Evolutionary conservation across 192 early-diverging fungal genomes (phyloP).

Genomic region (Bifiguratus adelaidae): DNA sequence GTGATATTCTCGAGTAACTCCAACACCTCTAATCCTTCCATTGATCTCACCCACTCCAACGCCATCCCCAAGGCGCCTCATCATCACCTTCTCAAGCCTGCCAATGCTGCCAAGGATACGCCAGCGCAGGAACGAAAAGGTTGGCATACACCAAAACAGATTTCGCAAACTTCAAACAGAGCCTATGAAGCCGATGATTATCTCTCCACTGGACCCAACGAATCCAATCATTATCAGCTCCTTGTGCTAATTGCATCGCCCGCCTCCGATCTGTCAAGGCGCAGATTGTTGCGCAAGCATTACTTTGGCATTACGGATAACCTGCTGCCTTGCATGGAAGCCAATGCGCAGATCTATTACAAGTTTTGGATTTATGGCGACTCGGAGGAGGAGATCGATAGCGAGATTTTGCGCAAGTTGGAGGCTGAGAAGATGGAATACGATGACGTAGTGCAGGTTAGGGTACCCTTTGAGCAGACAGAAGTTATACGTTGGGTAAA

Average conservation of each 20-base stretch:
- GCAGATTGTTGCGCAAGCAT: constrained; percentile 33
- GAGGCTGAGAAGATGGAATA: constrained; percentile 42
- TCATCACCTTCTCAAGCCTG: too few relatives aligned
- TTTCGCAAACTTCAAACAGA: too few relatives aligned
- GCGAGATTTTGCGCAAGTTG: constrained; percentile 13
- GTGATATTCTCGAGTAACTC: too few relatives aligned
- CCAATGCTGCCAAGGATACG: too few relatives aligned
- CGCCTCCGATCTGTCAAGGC: constrained; percentile 19
- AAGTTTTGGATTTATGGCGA: constrained; percentile 34
- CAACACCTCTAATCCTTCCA: too few relatives aligned
- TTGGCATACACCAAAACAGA: too few relatives aligned
- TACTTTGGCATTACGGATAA: constrained; percentile 44
- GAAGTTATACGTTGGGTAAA: background rate
- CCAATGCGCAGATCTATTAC: constrained; percentile 30
- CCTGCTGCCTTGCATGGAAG: constrained; percentile 32
- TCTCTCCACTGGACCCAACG: too few relatives aligned
- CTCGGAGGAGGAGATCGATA: constrained; percentile 13
- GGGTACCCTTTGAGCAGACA: background rate
- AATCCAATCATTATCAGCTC: constrained; percentile 25
- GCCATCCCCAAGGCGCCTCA: too few relatives aligned
- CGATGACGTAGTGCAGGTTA: constrained; percentile 22
- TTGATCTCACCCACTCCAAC: too few relatives aligned
- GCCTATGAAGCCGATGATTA: too few relatives aligned
- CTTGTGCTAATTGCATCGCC: constrained; percentile 35
- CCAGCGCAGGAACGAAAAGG: too few relatives aligned